Conservation (phyloP, 2,329 filamentous ascomycete species). For the Colletotrichum sp. region DNA sequence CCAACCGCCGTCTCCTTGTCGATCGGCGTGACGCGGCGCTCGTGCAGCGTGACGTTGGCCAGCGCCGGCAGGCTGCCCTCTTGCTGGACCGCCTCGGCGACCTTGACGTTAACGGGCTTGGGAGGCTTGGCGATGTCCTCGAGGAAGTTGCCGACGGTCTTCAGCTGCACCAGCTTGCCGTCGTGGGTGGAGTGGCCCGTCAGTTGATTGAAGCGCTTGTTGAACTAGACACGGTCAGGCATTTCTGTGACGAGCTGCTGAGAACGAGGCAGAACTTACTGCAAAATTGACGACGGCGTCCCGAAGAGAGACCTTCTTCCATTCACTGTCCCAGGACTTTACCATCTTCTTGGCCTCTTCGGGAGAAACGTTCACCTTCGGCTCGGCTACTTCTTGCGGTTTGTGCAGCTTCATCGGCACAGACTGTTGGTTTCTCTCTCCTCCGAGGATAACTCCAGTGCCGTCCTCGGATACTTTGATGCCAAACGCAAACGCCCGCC, state of each 20-base stretch:
- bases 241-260: not conserved
- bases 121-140: constrained; percentile 56
- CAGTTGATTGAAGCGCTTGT: constrained; percentile 81
- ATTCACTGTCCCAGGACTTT: constrained; percentile 56
- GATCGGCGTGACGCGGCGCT: constrained; percentile 69
- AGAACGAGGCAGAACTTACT: constrained; percentile 54
- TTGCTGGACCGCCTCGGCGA: constrained; percentile 63
- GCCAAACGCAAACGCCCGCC: constrained; percentile 35
- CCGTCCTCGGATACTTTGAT: constrained; percentile 45
- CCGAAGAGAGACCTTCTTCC: constrained; percentile 62
- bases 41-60: constrained; percentile 74
- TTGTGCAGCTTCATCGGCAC: constrained; percentile 19
- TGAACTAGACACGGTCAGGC: constrained; percentile 62
- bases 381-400: not conserved
- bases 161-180: constrained; percentile 62
- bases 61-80: constrained; percentile 53
- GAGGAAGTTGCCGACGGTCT: constrained; percentile 60
- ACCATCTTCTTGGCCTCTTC: constrained; percentile 48
- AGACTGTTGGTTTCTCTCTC: constrained; percentile 18
- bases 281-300: constrained; percentile 72
- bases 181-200: constrained; percentile 81
- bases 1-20: constrained; percentile 76
- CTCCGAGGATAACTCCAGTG: constrained; percentile 41
- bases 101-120: constrained; percentile 68
- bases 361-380: constrained; percentile 29